phyloP scores from a whole-genome alignment of 805 yeast species.

The Lipomyces japonicus region DNA sequence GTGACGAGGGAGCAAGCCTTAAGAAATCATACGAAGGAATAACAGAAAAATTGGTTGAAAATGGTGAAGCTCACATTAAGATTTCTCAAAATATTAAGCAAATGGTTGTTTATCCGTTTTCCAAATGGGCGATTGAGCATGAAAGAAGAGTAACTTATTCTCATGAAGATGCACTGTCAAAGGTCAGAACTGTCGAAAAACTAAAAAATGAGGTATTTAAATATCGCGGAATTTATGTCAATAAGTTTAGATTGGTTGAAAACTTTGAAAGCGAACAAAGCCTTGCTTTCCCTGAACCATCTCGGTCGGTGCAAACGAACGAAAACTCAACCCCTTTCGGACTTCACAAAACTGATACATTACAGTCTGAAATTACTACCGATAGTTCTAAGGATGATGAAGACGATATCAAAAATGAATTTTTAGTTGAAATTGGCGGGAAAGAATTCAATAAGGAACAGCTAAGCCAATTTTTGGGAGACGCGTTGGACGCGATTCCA shows the following conservation, averaged over 20 bases:
- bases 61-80: slow-evolving; percentile 56
- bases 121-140: slow-evolving; percentile 72
- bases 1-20: slow-evolving; percentile 64
- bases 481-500: slow-evolving; percentile 50
- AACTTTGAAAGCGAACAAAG: slow-evolving; percentile 41
- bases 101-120: slow-evolving; percentile 65
- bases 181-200: slow-evolving; percentile 50
- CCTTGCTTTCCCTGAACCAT: slow-evolving; percentile 1
- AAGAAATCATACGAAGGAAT: slow-evolving; percentile 60
- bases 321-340: background rate
- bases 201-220: slow-evolving; percentile 46
- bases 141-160: slow-evolving; percentile 60
- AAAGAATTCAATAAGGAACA: slow-evolving; percentile 40
- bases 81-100: slow-evolving; percentile 59
- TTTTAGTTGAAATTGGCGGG: slow-evolving; percentile 31
- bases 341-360: background rate
- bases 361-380: background rate
- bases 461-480: slow-evolving; percentile 43
- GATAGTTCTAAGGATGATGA: background rate
- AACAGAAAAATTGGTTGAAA: slow-evolving; percentile 48
- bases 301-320: background rate
- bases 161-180: slow-evolving; percentile 50
- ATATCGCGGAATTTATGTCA: slow-evolving; percentile 51
- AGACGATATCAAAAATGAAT: slow-evolving; percentile 23
- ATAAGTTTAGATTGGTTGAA: slow-evolving; percentile 70